Base-by-base conservation (phyloP, 257 asterid species). In the Cruciata laevipes region DNA sequence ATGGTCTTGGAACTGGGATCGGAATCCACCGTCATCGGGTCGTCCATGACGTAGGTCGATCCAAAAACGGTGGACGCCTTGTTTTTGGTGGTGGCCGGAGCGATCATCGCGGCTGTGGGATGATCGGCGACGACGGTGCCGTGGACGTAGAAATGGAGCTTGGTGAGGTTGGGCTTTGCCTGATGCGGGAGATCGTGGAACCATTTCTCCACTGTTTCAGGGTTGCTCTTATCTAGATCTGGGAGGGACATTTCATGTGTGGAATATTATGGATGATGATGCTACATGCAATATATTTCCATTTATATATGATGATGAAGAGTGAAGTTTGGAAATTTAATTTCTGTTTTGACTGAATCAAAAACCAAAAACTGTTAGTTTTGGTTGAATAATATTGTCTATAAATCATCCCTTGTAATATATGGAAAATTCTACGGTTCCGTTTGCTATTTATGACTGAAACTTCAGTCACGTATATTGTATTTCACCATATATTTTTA, bases 121-220 rank as follows among this genome's bases (percentile, higher is more conserved):
- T 27, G 1, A 0, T 12, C 10, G 2, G 40, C 11, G 21, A 20
- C 30, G 0, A 27, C 40, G 4, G 3, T 30, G 40, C 17, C 64
- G 38, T 59, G 64, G 10, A 59, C 40, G 17, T 12, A 59, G 40
- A 59, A 59, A 59, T 59, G 64, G 38, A 59, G 64, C 21, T 59
- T 59, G 21, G 40, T 59, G 21, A 59, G 20, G 23, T 59, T 59
- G 40, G 64, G 64, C 4, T 13, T 59, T 30, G 64, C 40, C 0
- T 30, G 40, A 24, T 58, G 63, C 2, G 3, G 63, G 7, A 10
- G 63, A 7, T 25, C 7, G 2, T 58, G 63, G 63, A 1, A 58
- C 63, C 63, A 58, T 58, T 58, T 58, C n/a, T 58, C 63, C 33
- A 58, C 63, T 1, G 63, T 37, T 58, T 58, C 37, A 25, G 63